Base-by-base conservation (phyloP, 805 yeast species). In the Saccharomycopsis oosterbeekiorum region DNA sequence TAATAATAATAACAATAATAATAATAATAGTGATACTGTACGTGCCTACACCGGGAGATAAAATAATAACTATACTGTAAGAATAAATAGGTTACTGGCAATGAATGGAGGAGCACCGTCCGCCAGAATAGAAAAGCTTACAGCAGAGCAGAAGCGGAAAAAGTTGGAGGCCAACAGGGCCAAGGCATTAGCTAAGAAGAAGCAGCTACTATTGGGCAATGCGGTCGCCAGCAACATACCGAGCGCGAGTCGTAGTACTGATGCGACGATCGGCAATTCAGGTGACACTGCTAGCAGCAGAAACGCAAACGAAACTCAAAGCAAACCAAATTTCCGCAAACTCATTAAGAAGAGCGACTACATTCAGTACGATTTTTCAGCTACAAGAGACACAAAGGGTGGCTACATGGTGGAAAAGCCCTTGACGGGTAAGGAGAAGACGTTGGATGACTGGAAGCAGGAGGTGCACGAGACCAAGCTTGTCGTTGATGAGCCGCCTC, bases 311-410 rank as follows among this genome's bases (percentile, higher is more conserved):
- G 54, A 29, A 15, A 57, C 57, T 6, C 34, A 29, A 6, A 29
- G 34, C 17, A 11, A 62, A 67, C 24, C 71, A 67, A 42, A 67
- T 71, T 60, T 72, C 74, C 66, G 74, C 21, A 85, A 84, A 1
- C 75, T 80, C 19, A 80, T 87, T 34, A 76, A 79, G 62, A 82
- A 79, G 58, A 76, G 79, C 40, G 91, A 87, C 67, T 88, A 87
- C 69, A 88, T 88, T 37, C 94, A 88, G 63, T 89, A 84, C 71
- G 97, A 94, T 73, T 82, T 94, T 66, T 82, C 97, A 1, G 87
- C 90, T n/a, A 88, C 96, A 90, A 82, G 83, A 65, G 97, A 94
- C 67, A 76, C 87, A 1, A 80, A 81, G 68, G 98, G 97, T 67
- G 99, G 99, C 24, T 92, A 85, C 70, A 76, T 92, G 65, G 69